Conservation (phyloP, 495 filamentous ascomycete genomes). For the Ascobolus immersus region DNA sequence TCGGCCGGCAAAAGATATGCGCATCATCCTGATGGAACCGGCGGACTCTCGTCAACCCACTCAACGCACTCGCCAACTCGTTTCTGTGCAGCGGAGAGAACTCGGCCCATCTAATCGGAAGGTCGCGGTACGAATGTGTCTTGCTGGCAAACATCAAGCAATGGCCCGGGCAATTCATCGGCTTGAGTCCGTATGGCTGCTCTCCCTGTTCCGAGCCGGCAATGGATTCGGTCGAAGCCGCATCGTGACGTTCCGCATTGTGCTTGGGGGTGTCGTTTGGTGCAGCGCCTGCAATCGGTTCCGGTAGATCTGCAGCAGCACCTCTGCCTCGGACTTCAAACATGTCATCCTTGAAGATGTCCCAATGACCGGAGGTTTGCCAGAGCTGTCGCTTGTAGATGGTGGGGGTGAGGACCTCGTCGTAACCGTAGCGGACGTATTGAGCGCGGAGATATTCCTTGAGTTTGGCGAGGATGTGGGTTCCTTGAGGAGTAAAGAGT, state of each 20-base stretch:
- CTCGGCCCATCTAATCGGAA: constrained; percentile 78
- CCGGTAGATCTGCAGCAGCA: constrained; percentile 11
- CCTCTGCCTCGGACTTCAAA: constrained; percentile 52
- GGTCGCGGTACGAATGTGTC: constrained; percentile 43
- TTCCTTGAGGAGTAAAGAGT: constrained; percentile 64
- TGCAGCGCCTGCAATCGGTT: too few species aligned
- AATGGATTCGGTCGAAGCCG: constrained; percentile 15
- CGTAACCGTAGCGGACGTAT: constrained; percentile 66
- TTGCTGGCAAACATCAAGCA: constrained; percentile 55
- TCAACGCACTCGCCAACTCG: constrained; percentile 63
- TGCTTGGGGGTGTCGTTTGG: too few species aligned
- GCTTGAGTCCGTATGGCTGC: constrained; percentile 72
- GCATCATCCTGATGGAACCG: constrained; percentile 94
- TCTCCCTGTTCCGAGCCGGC: constrained; percentile 28
- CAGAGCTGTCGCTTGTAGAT: constrained; percentile 84
- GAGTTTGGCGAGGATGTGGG: constrained; percentile 68
- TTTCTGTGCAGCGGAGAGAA: constrained; percentile 83
- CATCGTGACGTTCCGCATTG: too few species aligned
- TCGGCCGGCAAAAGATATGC: constrained; percentile 76
- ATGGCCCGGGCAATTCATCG: constrained; percentile 93
- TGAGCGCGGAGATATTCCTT: constrained; percentile 64
- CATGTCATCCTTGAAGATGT: constrained; percentile 90
- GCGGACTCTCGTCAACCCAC: constrained; percentile 64
- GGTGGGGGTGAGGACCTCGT: constrained; percentile 76
- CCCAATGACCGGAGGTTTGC: constrained; percentile 73